phyloP scores from a whole-genome alignment of 2,329 filamentous ascomycete genomes.

The Rutstroemia sp. region DNA sequence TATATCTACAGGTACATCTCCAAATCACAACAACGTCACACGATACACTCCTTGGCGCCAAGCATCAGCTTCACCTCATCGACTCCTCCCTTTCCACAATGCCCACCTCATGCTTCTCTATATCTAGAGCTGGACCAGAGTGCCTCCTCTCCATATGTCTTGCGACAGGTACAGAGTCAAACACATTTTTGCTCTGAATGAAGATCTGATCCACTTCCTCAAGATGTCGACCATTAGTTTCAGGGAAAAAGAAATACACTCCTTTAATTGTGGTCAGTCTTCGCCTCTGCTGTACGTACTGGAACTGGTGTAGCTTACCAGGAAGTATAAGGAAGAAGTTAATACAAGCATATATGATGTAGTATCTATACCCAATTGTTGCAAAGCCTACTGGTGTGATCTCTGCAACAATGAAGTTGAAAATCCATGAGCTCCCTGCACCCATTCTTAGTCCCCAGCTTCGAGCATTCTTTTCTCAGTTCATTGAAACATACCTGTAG shows the following conservation, averaged over 20 bases:
- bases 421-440: conserved; percentile 8
- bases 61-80: not conserved
- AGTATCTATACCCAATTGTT: conserved; percentile 52
- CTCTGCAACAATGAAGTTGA: conserved; percentile 12
- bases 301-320: not conserved
- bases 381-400: conserved; percentile 34
- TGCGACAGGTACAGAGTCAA: conserved; percentile 1
- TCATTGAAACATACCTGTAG: not conserved
- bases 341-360: conserved; percentile 52
- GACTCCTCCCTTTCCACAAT: not conserved
- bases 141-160: not conserved
- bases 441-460: not conserved
- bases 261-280: conserved; percentile 25
- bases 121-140: not conserved
- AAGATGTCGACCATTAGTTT: conserved; percentile 41
- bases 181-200: conserved; percentile 1
- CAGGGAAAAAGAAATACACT: conserved; percentile 48
- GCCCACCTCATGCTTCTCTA: not conserved
- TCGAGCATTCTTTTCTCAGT: not conserved
- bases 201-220: conserved; percentile 28
- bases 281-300: not conserved
- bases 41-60: not conserved
- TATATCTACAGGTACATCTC: too few species aligned
- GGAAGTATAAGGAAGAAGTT: conserved; percentile 6
- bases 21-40: too few species aligned